These are phyloP conservation scores for Anacardium occidentale DNA, from an alignment of 345 rosid genomes.

Conservation along the genomic window DNA sequence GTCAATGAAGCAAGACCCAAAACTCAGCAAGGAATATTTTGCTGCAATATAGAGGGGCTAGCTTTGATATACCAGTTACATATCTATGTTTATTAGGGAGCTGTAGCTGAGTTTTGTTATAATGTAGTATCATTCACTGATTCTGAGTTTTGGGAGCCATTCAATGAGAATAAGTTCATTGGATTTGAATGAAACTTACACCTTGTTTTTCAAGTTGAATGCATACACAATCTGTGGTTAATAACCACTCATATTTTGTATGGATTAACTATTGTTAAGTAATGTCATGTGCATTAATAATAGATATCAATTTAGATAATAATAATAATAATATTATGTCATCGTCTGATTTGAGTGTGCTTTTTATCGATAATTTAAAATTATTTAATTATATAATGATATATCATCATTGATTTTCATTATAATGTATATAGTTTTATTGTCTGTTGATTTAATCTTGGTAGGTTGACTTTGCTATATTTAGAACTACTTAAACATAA, in stretches of 20 bases:
- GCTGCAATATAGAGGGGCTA: constrained; percentile 42
- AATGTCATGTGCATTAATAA: too few relatives aligned
- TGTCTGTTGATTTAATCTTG: too few relatives aligned
- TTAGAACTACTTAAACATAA: neutral
- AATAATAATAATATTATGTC: too few relatives aligned
- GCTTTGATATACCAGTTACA: neutral
- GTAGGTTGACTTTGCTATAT: neutral
- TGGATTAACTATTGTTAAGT: too few relatives aligned
- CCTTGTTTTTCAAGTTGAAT: neutral
- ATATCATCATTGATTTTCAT: too few relatives aligned
- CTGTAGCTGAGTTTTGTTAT: constrained; percentile 10
- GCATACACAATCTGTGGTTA: neutral
- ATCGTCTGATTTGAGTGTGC: too few relatives aligned
- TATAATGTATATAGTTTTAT: too few relatives aligned
- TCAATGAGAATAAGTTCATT: constrained; percentile 16
- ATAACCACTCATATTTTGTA: too few relatives aligned
- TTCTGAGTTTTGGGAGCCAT: constrained; percentile 11
- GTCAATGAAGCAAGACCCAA: constrained; percentile 98
- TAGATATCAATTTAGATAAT: neutral
- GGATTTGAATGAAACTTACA: neutral
- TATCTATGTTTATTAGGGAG: constrained; percentile 14
- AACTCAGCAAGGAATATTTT: constrained; percentile 91
- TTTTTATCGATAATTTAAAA: too few relatives aligned
- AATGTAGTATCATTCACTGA: constrained; percentile 7
- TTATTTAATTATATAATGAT: too few relatives aligned